Evolutionary conservation across 495 filamentous ascomycete genomes (phyloP), one percentile per base, ranked within the genome.

Genomic region (Podospora bellae-mahoneyi): DNA sequence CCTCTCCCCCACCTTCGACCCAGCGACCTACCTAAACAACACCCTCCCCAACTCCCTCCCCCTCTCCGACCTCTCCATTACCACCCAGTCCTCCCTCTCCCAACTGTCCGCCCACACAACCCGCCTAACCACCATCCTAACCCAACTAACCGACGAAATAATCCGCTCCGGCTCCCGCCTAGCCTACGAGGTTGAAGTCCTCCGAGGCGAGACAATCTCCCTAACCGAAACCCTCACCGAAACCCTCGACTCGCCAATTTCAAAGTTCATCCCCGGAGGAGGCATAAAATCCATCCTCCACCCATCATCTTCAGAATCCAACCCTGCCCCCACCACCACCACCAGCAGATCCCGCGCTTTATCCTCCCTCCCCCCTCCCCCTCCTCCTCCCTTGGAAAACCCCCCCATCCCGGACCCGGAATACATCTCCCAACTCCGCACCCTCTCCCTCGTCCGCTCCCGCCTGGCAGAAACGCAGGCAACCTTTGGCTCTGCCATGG

Each of bases 71-170:
- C 82, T 97, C 60, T 91, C 92, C 15, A 81, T 89, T 2, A 92
- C 92, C 73, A 90, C 94, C 55, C 93, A 97, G 74, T 87, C 90
- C 2, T 83, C 93, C 34, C 86, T 97, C 64, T 91, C 94, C 2
- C 89, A 94, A 68, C 87, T 97, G 70, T 93, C 90, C 71, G 90
- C 94, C 13, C 93, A 97, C 76, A 95, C 92, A 16, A 88, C 91
- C 18, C 85, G 92, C 23, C 83, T 97, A 16, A 92, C 94, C n/a
- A 89, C 82, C 56, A 91, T 86, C 39, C 85, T 99, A 27, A 97
- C 92, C 34, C 89, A 91, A 66, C 83, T 98, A 66, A 97, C 94
- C 16, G 94, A 98, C 74, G 95, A 98, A 71, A 97, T 99, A 68
- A 82, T 99, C 20, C 87, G 95, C 60, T 89, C 91, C 70, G 90